A percentile compares a stretch with the other conserved stretches of the same genome.
These are phyloP conservation scores for Hanseniaspora thailandica DNA, from an alignment of 805 yeast species.

Conservation along the genomic window DNA sequence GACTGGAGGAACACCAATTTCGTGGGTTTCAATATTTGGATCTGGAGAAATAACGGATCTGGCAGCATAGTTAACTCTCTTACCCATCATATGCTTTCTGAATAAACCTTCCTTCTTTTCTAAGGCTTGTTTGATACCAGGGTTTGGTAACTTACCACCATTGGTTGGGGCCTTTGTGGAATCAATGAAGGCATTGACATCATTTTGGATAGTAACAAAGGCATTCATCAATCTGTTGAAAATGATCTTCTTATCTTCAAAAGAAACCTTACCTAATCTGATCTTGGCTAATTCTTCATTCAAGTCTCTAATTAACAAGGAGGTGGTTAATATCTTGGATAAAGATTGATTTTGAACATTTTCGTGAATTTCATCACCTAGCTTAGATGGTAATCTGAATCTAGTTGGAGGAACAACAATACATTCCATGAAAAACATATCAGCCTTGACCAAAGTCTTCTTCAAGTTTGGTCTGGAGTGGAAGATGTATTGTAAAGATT, in stretches of 20 bases:
- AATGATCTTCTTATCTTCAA: slow-evolving; percentile 60
- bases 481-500: slow-evolving; percentile 59
- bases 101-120: slow-evolving; percentile 98
- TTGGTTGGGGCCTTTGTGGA: slow-evolving; percentile 75
- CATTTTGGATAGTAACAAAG: slow-evolving; percentile 88
- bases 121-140: slow-evolving; percentile 94
- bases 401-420: slow-evolving; percentile 92
- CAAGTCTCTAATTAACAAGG: slow-evolving; percentile 73
- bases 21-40: slow-evolving; percentile 94
- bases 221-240: slow-evolving; percentile 90
- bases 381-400: slow-evolving; percentile 89
- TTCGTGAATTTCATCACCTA: slow-evolving; percentile 94
- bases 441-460: slow-evolving; percentile 44
- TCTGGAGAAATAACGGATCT: slow-evolving; percentile 98
- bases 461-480: slow-evolving; percentile 59
- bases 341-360: slow-evolving; percentile 84
- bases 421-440: slow-evolving; percentile 79
- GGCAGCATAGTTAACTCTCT: slow-evolving; percentile 97
- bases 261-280: slow-evolving; percentile 47
- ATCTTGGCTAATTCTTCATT: slow-evolving; percentile 65
- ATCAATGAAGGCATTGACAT: slow-evolving; percentile 87
- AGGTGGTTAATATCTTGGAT: slow-evolving; percentile 66
- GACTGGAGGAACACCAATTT: slow-evolving; percentile 98
- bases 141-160: slow-evolving; percentile 54
- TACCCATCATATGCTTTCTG: slow-evolving; percentile 99